Percentiles rank a stretch among this genome's conserved stretches.
Conservation (phyloP, 441 rosid genomes). For the Sinapis alba region DNA sequence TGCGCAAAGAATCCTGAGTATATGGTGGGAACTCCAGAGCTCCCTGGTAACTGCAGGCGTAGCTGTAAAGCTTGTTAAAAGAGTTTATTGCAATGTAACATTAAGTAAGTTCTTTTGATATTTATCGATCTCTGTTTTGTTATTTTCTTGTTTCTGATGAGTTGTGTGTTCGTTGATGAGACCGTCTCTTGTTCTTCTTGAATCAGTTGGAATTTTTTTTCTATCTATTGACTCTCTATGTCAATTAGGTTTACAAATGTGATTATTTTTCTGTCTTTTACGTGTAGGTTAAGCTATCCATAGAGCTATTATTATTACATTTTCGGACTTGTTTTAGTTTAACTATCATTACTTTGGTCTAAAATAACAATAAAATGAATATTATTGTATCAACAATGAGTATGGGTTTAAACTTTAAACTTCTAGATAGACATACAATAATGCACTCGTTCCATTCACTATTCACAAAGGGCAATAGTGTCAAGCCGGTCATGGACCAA, state of each 20-base stretch:
- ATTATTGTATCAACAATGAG: neutral
- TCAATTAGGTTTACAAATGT: neutral
- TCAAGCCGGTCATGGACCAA: no score
- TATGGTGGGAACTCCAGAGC: constrained; percentile 75
- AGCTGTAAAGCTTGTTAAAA: constrained; percentile 84
- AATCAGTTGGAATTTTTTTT: neutral
- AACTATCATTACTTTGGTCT: no score
- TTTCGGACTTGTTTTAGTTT: neutral
- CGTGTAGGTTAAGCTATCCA: neutral
- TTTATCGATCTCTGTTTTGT: neutral
- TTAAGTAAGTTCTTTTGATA: neutral
- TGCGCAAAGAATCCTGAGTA: constrained; percentile 80
- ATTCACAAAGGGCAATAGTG: neutral
- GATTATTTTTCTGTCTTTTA: neutral
- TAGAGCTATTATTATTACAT: neutral
- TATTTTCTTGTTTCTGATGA: neutral
- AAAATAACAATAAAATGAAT: no score
- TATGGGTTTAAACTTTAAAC: neutral
- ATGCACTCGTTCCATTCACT: neutral
- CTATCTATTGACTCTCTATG: neutral
- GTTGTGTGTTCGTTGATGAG: neutral
- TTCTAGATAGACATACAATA: no score
- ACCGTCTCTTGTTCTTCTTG: neutral
- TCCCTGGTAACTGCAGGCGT: constrained; percentile 85
- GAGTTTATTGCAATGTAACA: constrained; percentile 1